Percentiles rank a stretch among this genome's conserved stretches.
phyloP scores from a whole-genome alignment of 179 eudicot species.

The Camellia oleifera region DNA sequence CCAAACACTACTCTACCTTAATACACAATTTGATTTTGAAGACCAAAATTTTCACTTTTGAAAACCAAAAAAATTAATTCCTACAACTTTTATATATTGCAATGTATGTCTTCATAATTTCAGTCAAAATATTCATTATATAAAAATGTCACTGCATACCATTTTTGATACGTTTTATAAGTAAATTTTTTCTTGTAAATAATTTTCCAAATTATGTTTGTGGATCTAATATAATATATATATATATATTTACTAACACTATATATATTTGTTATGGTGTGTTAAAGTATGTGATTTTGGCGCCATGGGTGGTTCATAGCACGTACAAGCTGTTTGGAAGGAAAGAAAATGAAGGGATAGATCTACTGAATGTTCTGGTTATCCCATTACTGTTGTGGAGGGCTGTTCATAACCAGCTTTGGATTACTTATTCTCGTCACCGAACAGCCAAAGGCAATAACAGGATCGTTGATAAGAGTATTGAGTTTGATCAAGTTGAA shows the following conservation, averaged over 20 bases:
- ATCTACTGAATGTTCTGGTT: neutral
- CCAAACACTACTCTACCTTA: no score
- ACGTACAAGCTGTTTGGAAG: neutral
- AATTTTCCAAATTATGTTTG: no score
- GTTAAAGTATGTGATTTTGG: constrained; percentile 9
- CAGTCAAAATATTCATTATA: no score
- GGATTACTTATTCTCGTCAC: constrained; percentile 55
- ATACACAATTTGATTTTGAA: no score
- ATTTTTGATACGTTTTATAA: no score
- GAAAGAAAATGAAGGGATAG: neutral
- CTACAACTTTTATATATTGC: no score
- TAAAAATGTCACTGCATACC: no score
- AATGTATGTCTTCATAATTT: no score
- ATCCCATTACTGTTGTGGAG: constrained; percentile 8
- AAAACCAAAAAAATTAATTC: no score
- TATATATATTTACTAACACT: neutral
- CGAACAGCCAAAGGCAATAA: constrained; percentile 52
- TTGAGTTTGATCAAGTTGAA: constrained; percentile 68
- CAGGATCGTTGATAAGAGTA: constrained; percentile 44
- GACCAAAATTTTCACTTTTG: no score
- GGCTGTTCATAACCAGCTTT: constrained; percentile 42
- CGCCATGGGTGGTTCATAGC: constrained; percentile 11
- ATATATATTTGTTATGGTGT: neutral
- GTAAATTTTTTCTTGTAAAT: no score
- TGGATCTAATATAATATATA: neutral